Evolutionary conservation across 768 basidiomycete genomes (phyloP).

Genomic region (Russula olivacea): DNA sequence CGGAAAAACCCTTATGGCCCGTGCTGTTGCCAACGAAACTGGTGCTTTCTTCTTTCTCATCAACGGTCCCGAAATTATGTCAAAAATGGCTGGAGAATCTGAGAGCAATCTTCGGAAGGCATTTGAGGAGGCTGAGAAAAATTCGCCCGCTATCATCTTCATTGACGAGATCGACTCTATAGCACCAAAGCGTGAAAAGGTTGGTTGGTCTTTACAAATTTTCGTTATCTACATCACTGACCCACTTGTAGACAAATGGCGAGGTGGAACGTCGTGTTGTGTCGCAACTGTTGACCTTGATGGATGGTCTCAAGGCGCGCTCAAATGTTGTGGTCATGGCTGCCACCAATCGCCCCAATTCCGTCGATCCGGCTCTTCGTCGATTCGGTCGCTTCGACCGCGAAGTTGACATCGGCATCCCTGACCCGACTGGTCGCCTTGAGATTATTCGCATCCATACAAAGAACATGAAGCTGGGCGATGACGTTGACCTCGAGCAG

Average conservation of each 20-base stretch:
- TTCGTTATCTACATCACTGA: background rate
- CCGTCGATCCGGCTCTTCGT: conserved; percentile 96
- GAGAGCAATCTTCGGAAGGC: conserved; percentile 98
- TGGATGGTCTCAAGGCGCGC: conserved; percentile 98
- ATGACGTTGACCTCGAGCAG: conserved; percentile 97
- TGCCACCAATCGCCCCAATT: conserved; percentile 97
- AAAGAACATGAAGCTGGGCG: conserved; percentile 98
- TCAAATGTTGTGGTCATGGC: conserved; percentile 99
- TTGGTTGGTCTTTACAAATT: conserved; percentile 31
- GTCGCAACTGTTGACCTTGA: conserved; percentile 95
- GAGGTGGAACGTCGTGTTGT: conserved; percentile 99
- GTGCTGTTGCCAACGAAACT: conserved; percentile 98
- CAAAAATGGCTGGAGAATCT: conserved; percentile 99
- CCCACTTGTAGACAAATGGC: conserved; percentile 74
- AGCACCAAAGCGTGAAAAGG: conserved; percentile 99
- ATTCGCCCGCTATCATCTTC: conserved; percentile 99
- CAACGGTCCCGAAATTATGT: conserved; percentile 99
- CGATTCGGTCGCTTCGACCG: conserved; percentile 99
- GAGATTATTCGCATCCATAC: conserved; percentile 99
- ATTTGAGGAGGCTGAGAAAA: conserved; percentile 99
- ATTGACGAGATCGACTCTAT: conserved; percentile 99
- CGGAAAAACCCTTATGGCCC: conserved; percentile 99
- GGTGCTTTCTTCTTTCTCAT: conserved; percentile 99
- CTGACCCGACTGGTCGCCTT: conserved; percentile 96
- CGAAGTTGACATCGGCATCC: conserved; percentile 98